A percentile compares a stretch with the other conserved stretches of the same genome.
phyloP scores from a whole-genome alignment of 768 basidiomycete species.

The Terana coerulea region DNA sequence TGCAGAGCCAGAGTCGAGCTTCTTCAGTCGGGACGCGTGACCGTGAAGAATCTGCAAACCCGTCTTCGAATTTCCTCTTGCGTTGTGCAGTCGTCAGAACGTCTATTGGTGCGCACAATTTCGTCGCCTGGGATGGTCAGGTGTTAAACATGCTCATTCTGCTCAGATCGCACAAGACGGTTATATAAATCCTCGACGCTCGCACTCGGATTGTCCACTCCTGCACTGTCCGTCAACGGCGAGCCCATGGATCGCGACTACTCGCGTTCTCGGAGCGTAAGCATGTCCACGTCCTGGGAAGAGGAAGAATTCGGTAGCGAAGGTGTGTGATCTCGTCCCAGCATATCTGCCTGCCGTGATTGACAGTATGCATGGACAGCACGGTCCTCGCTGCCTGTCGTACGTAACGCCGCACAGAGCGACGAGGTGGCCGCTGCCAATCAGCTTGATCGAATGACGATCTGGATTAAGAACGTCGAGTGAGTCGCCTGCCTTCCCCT shows the following conservation, averaged over 20 bases:
- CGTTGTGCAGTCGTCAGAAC: too few relatives aligned
- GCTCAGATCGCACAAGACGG: slow-evolving; percentile 57
- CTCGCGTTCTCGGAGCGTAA: slow-evolving; percentile 21
- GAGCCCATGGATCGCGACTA: slow-evolving; percentile 28
- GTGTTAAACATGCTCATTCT: background rate
- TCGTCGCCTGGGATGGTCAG: too few relatives aligned
- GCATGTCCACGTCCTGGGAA: slow-evolving; percentile 43
- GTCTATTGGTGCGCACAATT: slow-evolving; percentile 59
- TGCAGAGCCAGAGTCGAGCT: slow-evolving; percentile 17
- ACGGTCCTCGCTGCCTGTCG: slow-evolving; percentile 50
- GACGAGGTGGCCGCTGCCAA: slow-evolving; percentile 53
- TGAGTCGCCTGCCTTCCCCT: slow-evolving; percentile 49
- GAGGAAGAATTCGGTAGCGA: slow-evolving; percentile 42
- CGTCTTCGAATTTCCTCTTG: too few relatives aligned
- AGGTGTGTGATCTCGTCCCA: slow-evolving; percentile 33
- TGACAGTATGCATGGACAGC: too few relatives aligned
- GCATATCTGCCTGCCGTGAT: too few relatives aligned
- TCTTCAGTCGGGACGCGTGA: slow-evolving; percentile 14
- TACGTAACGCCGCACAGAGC: slow-evolving; percentile 49
- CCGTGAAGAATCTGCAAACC: too few relatives aligned
- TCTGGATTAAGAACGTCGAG: slow-evolving; percentile 82
- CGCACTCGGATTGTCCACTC: slow-evolving; percentile 34
- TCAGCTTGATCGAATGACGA: slow-evolving; percentile 62
- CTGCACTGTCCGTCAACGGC: slow-evolving; percentile 40
- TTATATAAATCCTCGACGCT: slow-evolving; percentile 59